Base-by-base conservation (phyloP, 208 protist species). In the Phytomonas sp. region DNA sequence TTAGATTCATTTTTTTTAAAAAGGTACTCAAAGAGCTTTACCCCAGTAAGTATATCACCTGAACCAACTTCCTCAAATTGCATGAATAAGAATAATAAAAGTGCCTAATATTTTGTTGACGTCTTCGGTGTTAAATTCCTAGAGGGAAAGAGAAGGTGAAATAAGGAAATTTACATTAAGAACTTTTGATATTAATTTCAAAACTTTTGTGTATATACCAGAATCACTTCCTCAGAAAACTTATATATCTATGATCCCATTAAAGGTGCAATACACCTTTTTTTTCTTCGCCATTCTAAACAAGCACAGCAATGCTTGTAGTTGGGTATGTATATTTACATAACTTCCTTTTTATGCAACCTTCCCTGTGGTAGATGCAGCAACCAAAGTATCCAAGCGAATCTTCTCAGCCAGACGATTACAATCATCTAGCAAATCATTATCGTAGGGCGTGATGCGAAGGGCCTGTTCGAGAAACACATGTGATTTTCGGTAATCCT, bases 381-480 rank as follows among this genome's bases (percentile, higher is more conserved):
- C 75, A n/a, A 97, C 72, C 19, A 97, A 73, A 4, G 88, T 88
- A 11, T 95, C 81, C 87, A 95, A 91, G 49, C 86, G 90, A 61
- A 97, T 81, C 77, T 95, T 95, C 79, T 97, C 88, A 26, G 77
- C 79, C 2, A 97, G 66, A 34, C 84, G 87, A 60, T 94, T 87
- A 78, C 83, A 91, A 74, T 97, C 92, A 29, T 94, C 87, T 19
- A 80, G 81, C 30, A 97, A 78, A 72, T 97, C 92, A 63, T 97
- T 89, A 75, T 97, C 92, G 68, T 95, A 97, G n/a, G 92, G 92
- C 12, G 90, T 92, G 68, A 97, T 97, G 65, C 83, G 88, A 71
- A 95, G 66, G 0, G 92, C 92, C 16, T 79, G 81, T 77, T 97
- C 87, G 2, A 95, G 77, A 69, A 82, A 86, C 14, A 63, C 71